Conservation (phyloP, 139 green algal genomes). For the Ettlia oleoabundans region DNA sequence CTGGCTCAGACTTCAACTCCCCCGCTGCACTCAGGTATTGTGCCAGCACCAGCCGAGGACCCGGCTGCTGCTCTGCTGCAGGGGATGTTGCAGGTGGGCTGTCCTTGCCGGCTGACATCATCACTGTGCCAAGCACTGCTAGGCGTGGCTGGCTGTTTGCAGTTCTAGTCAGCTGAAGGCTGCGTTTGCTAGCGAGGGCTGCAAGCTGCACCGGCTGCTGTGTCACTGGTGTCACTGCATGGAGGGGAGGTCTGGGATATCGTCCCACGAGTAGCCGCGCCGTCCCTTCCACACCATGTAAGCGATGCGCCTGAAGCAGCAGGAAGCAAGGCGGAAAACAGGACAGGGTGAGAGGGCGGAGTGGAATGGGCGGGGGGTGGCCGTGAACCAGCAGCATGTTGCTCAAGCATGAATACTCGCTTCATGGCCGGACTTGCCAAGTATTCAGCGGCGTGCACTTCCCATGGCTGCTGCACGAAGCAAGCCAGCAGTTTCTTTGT, state of each 20-base stretch:
- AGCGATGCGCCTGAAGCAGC: conserved; percentile 33
- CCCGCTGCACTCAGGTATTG: not conserved
- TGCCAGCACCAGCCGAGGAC: not conserved
- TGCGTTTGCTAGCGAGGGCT: not conserved
- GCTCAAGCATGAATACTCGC: too few species aligned
- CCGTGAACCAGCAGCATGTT: too few species aligned
- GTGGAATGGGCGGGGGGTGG: too few species aligned
- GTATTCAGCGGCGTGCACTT: too few species aligned
- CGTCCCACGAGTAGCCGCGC: conserved; percentile 38
- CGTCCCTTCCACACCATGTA: conserved; percentile 35
- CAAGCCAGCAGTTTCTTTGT: not conserved
- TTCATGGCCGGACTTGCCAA: too few species aligned
- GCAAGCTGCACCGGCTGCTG: not conserved
- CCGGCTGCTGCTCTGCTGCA: not conserved
- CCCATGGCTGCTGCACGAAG: too few species aligned
- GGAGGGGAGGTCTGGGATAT: conserved; percentile 39
- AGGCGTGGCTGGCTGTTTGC: not conserved
- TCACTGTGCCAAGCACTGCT: too few species aligned
- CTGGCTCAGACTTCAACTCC: too few species aligned
- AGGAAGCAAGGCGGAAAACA: not conserved
- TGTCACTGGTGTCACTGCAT: not conserved
- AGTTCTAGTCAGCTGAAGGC: not conserved
- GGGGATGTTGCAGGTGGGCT: not conserved
- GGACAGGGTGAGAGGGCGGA: too few species aligned
- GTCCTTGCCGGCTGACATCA: too few species aligned